These are phyloP conservation scores for Aegilops sharonensis DNA, from an alignment of 176 grass and related monocot genomes.

Conservation along the genomic window DNA sequence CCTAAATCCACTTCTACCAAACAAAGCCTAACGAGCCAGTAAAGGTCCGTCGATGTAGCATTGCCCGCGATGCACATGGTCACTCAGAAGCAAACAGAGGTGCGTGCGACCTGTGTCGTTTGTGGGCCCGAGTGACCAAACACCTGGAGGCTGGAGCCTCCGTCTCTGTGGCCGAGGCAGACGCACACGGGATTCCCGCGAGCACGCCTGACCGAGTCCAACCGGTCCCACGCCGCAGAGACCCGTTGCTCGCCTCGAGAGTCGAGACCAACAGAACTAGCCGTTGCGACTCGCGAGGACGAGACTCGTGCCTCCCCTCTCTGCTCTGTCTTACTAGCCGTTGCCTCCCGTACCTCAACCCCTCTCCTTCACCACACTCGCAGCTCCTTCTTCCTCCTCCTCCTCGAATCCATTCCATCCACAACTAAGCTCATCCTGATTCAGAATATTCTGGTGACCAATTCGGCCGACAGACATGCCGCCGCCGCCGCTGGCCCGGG, in stretches of 20 bases:
- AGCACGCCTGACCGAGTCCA: not conserved
- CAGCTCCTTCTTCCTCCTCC: not conserved
- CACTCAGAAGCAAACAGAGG: not conserved
- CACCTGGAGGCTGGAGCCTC: not conserved
- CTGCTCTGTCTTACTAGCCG: not conserved
- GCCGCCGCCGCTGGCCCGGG: not conserved
- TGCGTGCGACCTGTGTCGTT: not conserved
- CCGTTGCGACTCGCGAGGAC: not conserved
- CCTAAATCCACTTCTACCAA: too few relatives aligned
- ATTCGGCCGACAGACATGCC: not conserved
- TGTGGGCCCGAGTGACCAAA: not conserved
- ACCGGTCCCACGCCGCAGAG: not conserved
- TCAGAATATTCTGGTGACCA: not conserved
- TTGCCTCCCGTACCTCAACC: not conserved
- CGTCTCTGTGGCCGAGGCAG: not conserved
- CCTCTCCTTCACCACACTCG: not conserved
- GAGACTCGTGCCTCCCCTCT: not conserved
- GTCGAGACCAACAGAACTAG: not conserved
- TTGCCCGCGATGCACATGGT: too few relatives aligned
- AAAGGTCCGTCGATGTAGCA: too few relatives aligned
- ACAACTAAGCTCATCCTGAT: not conserved
- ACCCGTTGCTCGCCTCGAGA: not conserved
- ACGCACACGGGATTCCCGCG: constrained; percentile 12
- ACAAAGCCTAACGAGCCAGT: too few relatives aligned
- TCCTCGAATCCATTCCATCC: not conserved